phyloP scores from a whole-genome alignment of 202 grass and related monocot species.

The Sporobolus alterniflorus region DNA sequence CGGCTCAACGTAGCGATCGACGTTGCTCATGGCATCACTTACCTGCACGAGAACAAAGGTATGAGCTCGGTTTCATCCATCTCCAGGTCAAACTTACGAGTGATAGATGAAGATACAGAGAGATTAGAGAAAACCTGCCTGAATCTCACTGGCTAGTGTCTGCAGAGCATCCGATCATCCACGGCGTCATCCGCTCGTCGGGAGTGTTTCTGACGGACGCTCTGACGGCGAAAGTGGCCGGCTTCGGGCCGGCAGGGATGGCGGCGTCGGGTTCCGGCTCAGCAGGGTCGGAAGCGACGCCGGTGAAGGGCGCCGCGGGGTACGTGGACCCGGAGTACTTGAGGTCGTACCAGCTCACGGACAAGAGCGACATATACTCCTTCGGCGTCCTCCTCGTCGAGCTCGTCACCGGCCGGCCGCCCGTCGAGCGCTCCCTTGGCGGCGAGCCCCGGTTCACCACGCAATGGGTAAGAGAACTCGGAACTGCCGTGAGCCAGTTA shows the following conservation, averaged over 20 bases:
- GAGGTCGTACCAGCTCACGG: constrained; percentile 71
- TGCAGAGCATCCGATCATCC: constrained; percentile 72
- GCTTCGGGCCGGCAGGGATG: too few species aligned
- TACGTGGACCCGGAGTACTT: constrained; percentile 84
- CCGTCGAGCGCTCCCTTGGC: constrained; percentile 55
- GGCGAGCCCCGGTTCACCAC: constrained; percentile 56
- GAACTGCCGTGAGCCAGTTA: background rate
- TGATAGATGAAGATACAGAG: background rate
- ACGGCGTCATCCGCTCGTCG: constrained; percentile 75
- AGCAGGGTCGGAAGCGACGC: constrained; percentile 45
- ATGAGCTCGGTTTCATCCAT: background rate
- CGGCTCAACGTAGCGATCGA: constrained; percentile 67
- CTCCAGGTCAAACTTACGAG: background rate
- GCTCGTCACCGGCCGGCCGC: constrained; percentile 70
- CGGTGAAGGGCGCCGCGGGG: too few species aligned
- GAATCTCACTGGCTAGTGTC: background rate
- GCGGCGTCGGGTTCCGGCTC: too few species aligned
- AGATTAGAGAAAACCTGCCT: background rate
- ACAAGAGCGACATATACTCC: constrained; percentile 93
- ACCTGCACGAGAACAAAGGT: constrained; percentile 60
- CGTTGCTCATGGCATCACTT: constrained; percentile 63
- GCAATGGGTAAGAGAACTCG: constrained; percentile 59
- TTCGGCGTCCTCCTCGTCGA: constrained; percentile 95
- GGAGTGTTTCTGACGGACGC: constrained; percentile 74
- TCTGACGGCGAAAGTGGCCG: constrained; percentile 73